Base-by-base conservation (phyloP, 441 rosid genomes). In the Mallotus repandus region DNA sequence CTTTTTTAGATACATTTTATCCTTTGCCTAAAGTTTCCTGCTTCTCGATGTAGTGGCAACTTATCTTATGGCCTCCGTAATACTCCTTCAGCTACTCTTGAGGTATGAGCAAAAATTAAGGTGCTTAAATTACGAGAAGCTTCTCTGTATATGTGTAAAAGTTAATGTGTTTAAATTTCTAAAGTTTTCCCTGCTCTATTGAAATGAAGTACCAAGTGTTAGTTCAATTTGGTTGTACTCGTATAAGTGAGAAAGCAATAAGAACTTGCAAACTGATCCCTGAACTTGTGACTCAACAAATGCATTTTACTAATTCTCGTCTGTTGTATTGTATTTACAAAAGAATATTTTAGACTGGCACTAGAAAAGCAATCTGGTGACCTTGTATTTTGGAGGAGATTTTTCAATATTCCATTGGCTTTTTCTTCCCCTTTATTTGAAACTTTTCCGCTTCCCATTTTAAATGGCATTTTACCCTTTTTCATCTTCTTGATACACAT, bases 51-150 rank as follows among this genome's bases (percentile, higher is more conserved):
- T 69, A 93, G 98, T 76, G 98, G 95, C 68, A 90, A 84, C 76
- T 78, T 84, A 71, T 96, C 99, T 11, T 87, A 75, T 80, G 99
- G 97, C 74, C 95, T 93, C 74, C 94, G 98, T 69, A 93, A 90
- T 83, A 88, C 96, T 82, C 85, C 90, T 70, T 84, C 87, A 50
- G 90, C 95, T 58, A 87, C 91, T 60, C 78, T 93, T 69, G 74
- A 68, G 89, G 98, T 93, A 81, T 77, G 86, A 75, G 59, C 69
- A 46, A 49, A 67, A 29, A 11, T 70, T 60, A 18, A 18, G 19
- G 45, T 14, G 29, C 45, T 55, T 15, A 56, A 70, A 22, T 74
- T 75, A 29, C 32, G 3, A 29, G 32, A 29, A 29, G 32, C 32
- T 29, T 1, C 1, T 1, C 2, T 29, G 32, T 29, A 29, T 93